These are phyloP conservation scores for Agaricus blazei DNA, from an alignment of 768 basidiomycete species.

Conservation along the genomic window DNA sequence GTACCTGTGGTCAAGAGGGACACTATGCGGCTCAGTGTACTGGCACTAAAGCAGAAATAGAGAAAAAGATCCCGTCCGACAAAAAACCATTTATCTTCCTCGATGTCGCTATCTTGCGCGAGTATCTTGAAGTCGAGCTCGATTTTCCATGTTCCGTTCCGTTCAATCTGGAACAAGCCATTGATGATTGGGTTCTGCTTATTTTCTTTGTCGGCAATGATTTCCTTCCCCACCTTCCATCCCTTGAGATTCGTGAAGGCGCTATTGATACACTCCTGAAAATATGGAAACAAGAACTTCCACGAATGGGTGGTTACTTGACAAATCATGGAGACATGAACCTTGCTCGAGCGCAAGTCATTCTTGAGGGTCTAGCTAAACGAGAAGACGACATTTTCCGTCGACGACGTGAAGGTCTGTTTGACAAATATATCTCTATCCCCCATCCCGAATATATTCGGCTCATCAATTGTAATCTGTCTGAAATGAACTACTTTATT, in stretches of 20 bases:
- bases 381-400: slow-evolving; percentile 96
- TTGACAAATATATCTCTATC: slow-evolving; percentile 10
- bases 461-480: slow-evolving; percentile 11
- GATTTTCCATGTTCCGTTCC: slow-evolving; percentile 78
- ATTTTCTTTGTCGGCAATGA: slow-evolving; percentile 99
- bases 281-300: slow-evolving; percentile 93
- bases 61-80: slow-evolving; percentile 63
- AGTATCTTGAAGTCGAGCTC: slow-evolving; percentile 96
- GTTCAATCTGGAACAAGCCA: slow-evolving; percentile 92
- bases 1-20: slow-evolving; percentile 90
- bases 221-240: slow-evolving; percentile 96
- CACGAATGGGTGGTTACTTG: slow-evolving; percentile 95
- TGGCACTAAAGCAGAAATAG: slow-evolving; percentile 63
- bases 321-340: slow-evolving; percentile 91
- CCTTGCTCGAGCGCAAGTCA: slow-evolving; percentile 83
- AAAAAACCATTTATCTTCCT: slow-evolving; percentile 99
- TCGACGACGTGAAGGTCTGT: slow-evolving; percentile 85
- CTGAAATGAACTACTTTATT: background rate
- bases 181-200: slow-evolving; percentile 99
- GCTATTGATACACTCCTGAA: slow-evolving; percentile 95
- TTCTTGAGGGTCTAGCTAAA: slow-evolving; percentile 91
- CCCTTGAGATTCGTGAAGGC: slow-evolving; percentile 97
- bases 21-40: slow-evolving; percentile 96
- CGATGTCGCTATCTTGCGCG: slow-evolving; percentile 91
- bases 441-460: slow-evolving; percentile 8